phyloP scores from a whole-genome alignment of 2,329 filamentous ascomycete species.

The Cladosporium austrohemisphaericum region DNA sequence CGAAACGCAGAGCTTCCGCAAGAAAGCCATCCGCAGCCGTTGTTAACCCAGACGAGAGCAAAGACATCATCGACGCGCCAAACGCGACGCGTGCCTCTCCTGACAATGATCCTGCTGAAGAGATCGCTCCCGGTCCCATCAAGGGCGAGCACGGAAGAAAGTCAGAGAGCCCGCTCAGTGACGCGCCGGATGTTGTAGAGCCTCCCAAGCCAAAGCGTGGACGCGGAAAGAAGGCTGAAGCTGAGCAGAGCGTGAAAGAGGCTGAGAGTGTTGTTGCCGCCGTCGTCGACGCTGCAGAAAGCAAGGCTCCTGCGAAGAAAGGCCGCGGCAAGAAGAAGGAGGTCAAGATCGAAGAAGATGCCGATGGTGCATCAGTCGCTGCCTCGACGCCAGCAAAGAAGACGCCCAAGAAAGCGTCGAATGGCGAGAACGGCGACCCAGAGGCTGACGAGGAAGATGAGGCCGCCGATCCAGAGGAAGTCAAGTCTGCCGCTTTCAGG shows the following conservation, averaged over 20 bases:
- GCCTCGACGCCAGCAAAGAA: conserved; percentile 22
- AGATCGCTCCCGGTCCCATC: conserved; percentile 27
- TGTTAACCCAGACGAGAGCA: conserved; percentile 33
- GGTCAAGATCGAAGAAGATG: conserved; percentile 17
- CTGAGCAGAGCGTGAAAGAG: conserved; percentile 19
- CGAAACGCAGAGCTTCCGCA: conserved; percentile 20
- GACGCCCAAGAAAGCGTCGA: conserved; percentile 21
- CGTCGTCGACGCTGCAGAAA: conserved; percentile 15
- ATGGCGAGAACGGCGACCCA: conserved; percentile 39
- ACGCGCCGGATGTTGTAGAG: conserved; percentile 33
- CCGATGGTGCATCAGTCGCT: conserved; percentile 13
- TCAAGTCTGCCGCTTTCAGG: conserved; percentile 57
- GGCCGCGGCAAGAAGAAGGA: conserved; percentile 15
- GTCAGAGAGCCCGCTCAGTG: conserved; percentile 34
- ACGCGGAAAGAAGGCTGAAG: conserved; percentile 21
- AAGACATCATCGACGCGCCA: conserved; percentile 41
- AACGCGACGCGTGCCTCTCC: conserved; percentile 43
- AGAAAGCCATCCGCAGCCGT: conserved; percentile 18
- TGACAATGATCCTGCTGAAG: conserved; percentile 36
- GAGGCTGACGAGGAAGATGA: conserved; percentile 51
- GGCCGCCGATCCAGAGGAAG: conserved; percentile 53
- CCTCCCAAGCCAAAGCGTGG: conserved; percentile 25
- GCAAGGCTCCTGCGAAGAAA: conserved; percentile 17
- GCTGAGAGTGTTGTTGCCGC: conserved; percentile 19
- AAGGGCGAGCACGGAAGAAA: conserved; percentile 21